Percentiles rank a stretch among this genome's conserved stretches.
Conservation (phyloP, 169 alveolate genomes). For the Miamiensis avidus region DNA sequence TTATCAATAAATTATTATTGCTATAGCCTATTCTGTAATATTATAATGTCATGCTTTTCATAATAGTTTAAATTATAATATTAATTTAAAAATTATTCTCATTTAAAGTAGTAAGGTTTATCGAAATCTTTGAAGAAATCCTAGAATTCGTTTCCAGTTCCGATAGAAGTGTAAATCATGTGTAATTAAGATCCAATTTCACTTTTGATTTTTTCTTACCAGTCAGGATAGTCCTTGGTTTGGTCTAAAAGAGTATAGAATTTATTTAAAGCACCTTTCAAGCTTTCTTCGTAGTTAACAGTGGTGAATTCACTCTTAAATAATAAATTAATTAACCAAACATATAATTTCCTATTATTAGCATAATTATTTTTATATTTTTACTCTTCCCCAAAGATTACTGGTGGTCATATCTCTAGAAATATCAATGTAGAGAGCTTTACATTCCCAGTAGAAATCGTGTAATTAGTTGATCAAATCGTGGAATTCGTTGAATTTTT, state of each 20-base stretch:
- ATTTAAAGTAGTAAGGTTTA: background rate
- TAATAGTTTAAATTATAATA: too few relatives aligned
- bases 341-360: background rate
- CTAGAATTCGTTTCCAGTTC: slow-evolving; percentile 4
- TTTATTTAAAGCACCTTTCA: slow-evolving; percentile 10
- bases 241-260: slow-evolving; percentile 2
- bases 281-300: slow-evolving; percentile 1
- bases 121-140: slow-evolving; percentile 22
- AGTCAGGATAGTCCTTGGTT: slow-evolving; percentile 18
- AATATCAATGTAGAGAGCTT: slow-evolving; percentile 21
- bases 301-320: background rate
- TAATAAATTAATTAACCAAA: background rate
- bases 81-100: too few relatives aligned
- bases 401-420: slow-evolving; percentile 25
- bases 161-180: slow-evolving; percentile 20
- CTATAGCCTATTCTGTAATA: too few relatives aligned
- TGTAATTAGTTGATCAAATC: background rate
- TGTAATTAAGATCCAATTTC: slow-evolving; percentile 26
- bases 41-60: too few relatives aligned
- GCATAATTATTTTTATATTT: background rate
- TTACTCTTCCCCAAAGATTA: background rate
- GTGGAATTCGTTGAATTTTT: slow-evolving; percentile 3
- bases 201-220: slow-evolving; percentile 24
- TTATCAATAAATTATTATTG: too few relatives aligned
- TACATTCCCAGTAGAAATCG: slow-evolving; percentile 26